These are phyloP conservation scores for Boletus sensibilis DNA, from an alignment of 768 basidiomycete species.

Conservation along the genomic window DNA sequence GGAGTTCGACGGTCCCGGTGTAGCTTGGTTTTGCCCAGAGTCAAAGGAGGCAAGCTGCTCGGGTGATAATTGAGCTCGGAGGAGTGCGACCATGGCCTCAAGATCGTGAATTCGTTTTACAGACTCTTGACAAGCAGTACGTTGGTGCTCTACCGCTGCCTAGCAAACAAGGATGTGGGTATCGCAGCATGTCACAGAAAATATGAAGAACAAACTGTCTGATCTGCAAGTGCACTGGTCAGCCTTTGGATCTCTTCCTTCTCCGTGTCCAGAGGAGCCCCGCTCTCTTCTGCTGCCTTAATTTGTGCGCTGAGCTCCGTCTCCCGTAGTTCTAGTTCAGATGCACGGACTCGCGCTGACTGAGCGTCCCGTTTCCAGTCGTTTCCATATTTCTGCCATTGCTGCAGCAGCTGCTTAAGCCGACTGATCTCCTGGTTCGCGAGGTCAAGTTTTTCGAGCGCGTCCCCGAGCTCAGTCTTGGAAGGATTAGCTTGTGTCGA, in stretches of 20 bases:
- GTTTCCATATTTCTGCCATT: slow-evolving; percentile 27
- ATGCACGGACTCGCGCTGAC: slow-evolving; percentile 7
- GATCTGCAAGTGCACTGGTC: slow-evolving; percentile 18
- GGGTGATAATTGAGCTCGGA: slow-evolving; percentile 17
- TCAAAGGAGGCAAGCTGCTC: slow-evolving; percentile 22
- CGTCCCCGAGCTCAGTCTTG: slow-evolving; percentile 3
- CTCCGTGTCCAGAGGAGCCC: slow-evolving; percentile 12
- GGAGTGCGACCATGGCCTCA: slow-evolving; percentile 15
- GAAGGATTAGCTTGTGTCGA: neutral
- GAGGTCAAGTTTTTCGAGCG: slow-evolving; percentile 10
- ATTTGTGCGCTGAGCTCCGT: slow-evolving; percentile 8
- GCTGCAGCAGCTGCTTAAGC: slow-evolving; percentile 18
- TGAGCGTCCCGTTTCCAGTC: slow-evolving; percentile 28
- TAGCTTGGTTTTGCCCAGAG: neutral
- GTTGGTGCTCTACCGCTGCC: slow-evolving; percentile 16
- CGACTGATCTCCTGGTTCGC: slow-evolving; percentile 20
- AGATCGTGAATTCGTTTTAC: slow-evolving; percentile 16
- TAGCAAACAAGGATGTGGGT: slow-evolving; percentile 5
- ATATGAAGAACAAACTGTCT: slow-evolving; percentile 20
- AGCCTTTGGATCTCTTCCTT: slow-evolving; percentile 12
- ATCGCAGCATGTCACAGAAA: neutral
- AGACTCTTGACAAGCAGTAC: slow-evolving; percentile 10
- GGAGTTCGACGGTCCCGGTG: neutral
- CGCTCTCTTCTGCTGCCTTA: slow-evolving; percentile 11
- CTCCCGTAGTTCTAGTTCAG: slow-evolving; percentile 12